These are phyloP conservation scores for Saccharomyces hybrid DNA, from an alignment of 1,139 yeast genomes.

Conservation along the genomic window DNA sequence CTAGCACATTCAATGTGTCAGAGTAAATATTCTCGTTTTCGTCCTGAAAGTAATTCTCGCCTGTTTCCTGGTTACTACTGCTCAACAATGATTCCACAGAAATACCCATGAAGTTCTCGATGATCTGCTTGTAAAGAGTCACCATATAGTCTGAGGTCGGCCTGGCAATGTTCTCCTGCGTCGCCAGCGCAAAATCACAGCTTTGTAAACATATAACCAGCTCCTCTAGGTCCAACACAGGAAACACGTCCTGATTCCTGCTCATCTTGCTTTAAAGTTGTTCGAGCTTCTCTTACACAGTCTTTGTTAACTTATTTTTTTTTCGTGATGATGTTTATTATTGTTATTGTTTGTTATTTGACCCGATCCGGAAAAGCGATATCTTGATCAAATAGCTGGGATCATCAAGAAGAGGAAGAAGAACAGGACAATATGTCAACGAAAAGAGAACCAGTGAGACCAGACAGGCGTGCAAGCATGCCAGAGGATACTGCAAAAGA, in stretches of 20 bases:
- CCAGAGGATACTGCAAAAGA: not conserved
- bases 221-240: conserved; percentile 58
- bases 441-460: not conserved
- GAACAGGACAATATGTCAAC: not conserved
- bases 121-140: conserved; percentile 58
- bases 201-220: conserved; percentile 53
- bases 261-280: conserved; percentile 12
- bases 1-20: conserved; percentile 41
- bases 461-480: not conserved
- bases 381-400: not conserved
- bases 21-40: conserved; percentile 24
- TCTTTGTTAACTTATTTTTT: not conserved
- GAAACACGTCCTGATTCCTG: conserved; percentile 40
- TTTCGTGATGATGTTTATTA: not conserved
- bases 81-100: conserved; percentile 40
- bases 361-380: not conserved
- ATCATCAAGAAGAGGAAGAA: not conserved
- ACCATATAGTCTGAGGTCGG: conserved; percentile 62
- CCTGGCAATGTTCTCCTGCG: conserved; percentile 53
- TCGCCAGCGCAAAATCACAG: conserved; percentile 50
- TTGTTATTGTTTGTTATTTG: not conserved
- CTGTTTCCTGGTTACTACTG: conserved; percentile 1
- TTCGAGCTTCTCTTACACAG: not conserved
- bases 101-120: conserved; percentile 61
- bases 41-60: conserved; percentile 15